Percentiles rank a stretch among this genome's conserved stretches.
These are phyloP conservation scores for Sporobolomyces pararoseus DNA, from an alignment of 768 basidiomycete genomes.

Conservation along the genomic window DNA sequence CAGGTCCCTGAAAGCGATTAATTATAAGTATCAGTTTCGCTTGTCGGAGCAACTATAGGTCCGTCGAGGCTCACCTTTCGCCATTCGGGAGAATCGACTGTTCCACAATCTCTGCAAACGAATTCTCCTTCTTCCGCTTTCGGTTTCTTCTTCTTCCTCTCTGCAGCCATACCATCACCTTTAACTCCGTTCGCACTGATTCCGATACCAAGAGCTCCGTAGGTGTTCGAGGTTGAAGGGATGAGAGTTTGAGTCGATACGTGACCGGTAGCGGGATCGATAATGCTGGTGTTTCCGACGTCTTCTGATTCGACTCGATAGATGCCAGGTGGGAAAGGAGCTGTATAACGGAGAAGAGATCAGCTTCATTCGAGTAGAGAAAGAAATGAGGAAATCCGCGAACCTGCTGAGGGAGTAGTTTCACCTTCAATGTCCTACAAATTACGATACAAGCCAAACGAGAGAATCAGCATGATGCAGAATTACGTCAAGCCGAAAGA, in stretches of 20 bases:
- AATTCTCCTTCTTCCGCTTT: conserved; percentile 44
- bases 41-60: neutral
- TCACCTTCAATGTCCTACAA: conserved; percentile 12
- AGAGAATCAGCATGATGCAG: neutral
- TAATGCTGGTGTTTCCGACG: conserved; percentile 4
- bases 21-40: neutral
- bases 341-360: neutral
- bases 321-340: conserved; percentile 3
- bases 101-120: conserved; percentile 62
- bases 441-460: neutral
- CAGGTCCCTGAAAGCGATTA: conserved; percentile 58
- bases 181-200: conserved; percentile 35
- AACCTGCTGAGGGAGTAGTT: neutral
- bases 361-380: neutral
- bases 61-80: conserved; percentile 58
- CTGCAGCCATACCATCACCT: conserved; percentile 37
- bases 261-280: conserved; percentile 40
- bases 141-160: conserved; percentile 44
- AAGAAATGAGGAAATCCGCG: neutral
- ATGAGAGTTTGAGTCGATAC: conserved; percentile 36
- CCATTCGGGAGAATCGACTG: conserved; percentile 98
- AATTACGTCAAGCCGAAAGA: too few species aligned
- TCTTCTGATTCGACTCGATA: conserved; percentile 30
- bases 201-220: conserved; percentile 44
- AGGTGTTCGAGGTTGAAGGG: conserved; percentile 41